Conservation (phyloP, 371 early-diverging fungal species). For the Haplosporangium sp. region DNA sequence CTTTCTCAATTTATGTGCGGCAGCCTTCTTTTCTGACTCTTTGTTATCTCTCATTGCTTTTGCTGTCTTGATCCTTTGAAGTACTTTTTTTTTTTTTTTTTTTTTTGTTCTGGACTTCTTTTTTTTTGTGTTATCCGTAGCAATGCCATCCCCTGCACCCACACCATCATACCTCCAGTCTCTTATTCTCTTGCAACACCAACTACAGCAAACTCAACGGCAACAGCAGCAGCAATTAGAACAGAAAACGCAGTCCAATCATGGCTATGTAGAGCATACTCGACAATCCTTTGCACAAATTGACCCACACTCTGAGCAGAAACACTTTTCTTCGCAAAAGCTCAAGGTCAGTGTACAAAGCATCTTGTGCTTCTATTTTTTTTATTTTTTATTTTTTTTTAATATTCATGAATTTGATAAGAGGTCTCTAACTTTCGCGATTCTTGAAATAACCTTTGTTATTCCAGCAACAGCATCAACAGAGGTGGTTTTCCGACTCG, state of each 20-base stretch:
- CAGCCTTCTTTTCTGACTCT: neutral
- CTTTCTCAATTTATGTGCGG: neutral
- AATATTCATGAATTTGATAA: too few relatives aligned
- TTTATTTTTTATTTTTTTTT: neutral
- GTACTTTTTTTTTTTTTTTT: neutral
- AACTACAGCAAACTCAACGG: constrained; percentile 21
- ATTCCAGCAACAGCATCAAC: constrained; percentile 5
- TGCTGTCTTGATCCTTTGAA: neutral
- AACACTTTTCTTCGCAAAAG: constrained; percentile 27
- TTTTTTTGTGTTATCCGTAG: neutral
- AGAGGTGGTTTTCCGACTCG: neutral
- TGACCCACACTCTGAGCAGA: constrained; percentile 13
- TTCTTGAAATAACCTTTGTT: too few relatives aligned
- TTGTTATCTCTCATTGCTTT: neutral
- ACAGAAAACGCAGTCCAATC: neutral
- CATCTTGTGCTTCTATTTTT: neutral
- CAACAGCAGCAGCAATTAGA: constrained; percentile 17
- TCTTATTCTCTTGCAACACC: constrained; percentile 26
- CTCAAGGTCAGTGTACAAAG: constrained; percentile 26
- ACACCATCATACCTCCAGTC: constrained; percentile 28
- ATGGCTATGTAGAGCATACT: neutral
- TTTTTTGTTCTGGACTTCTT: neutral
- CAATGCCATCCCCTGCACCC: constrained; percentile 34
- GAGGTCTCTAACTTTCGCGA: neutral
- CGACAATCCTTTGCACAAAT: constrained; percentile 4